Conservation (phyloP, 1,139 yeast genomes). For the Yamadazyma trypodendri region DNA sequence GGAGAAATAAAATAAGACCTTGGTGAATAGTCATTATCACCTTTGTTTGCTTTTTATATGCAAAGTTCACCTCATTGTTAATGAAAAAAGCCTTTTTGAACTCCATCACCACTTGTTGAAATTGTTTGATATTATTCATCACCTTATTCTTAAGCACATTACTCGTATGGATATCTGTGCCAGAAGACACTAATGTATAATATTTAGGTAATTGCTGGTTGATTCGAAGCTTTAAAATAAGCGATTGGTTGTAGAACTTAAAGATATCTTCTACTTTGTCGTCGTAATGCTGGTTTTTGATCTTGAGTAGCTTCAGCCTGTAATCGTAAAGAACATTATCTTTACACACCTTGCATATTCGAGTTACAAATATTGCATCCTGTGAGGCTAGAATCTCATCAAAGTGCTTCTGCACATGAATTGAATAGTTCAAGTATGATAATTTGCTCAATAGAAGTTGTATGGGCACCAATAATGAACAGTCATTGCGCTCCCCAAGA, state of each 20-base stretch:
- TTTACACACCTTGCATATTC: slow-evolving; percentile 74
- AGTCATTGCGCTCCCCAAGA: slow-evolving; percentile 33
- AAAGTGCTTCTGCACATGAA: slow-evolving; percentile 24
- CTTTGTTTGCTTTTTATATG: slow-evolving; percentile 16
- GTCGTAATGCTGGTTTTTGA: background rate
- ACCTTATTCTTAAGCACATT: slow-evolving; percentile 26
- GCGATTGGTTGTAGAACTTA: slow-evolving; percentile 30
- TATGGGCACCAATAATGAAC: slow-evolving; percentile 74
- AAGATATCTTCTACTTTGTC: slow-evolving; percentile 20
- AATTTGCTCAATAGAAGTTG: slow-evolving; percentile 44
- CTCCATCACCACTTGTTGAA: slow-evolving; percentile 26
- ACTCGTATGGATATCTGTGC: slow-evolving; percentile 6
- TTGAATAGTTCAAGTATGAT: slow-evolving; percentile 37
- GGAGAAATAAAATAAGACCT: slow-evolving; percentile 32
- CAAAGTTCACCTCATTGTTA: slow-evolving; percentile 18
- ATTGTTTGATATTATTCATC: slow-evolving; percentile 33
- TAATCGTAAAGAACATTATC: slow-evolving; percentile 56
- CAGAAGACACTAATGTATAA: background rate
- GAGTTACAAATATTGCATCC: slow-evolving; percentile 17
- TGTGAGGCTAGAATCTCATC: slow-evolving; percentile 14
- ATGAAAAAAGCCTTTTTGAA: slow-evolving; percentile 28
- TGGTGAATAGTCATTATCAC: slow-evolving; percentile 36
- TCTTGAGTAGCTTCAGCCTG: slow-evolving; percentile 32
- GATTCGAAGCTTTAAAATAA: slow-evolving; percentile 35
- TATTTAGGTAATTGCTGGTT: slow-evolving; percentile 31